Conservation (phyloP, 441 rosid species). For the Adansonia madagascariensis region DNA sequence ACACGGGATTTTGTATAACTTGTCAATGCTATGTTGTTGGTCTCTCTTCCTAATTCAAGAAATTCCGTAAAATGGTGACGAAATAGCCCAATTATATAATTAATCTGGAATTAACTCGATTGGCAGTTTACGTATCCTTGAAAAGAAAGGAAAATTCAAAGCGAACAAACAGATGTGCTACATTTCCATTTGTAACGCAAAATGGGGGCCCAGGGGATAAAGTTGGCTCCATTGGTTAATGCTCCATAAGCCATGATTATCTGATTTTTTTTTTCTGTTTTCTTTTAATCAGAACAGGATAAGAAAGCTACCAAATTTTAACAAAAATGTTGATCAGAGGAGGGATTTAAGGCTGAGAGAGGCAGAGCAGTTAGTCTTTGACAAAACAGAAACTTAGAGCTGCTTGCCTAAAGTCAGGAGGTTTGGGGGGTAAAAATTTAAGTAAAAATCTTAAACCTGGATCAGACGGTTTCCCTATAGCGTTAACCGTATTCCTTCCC, state of each 20-base stretch:
- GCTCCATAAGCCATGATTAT: not conserved
- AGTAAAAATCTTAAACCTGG: not conserved
- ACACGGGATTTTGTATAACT: not conserved
- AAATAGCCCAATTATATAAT: conserved; percentile 16
- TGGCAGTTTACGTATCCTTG: conserved; percentile 19
- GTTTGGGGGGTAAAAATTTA: not conserved
- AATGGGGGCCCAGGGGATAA: not conserved
- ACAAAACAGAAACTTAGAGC: not conserved
- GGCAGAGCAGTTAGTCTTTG: not conserved
- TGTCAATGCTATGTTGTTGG: not conserved
- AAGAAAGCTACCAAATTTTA: not conserved
- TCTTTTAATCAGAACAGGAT: not conserved
- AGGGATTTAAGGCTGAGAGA: not conserved
- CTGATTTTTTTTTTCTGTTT: not conserved
- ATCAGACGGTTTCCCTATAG: not conserved
- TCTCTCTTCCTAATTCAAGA: not conserved
- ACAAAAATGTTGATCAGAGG: not conserved
- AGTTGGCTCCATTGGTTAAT: not conserved
- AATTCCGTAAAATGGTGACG: conserved; percentile 1
- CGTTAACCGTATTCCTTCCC: not conserved
- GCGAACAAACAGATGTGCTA: not conserved
- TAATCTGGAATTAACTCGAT: not conserved
- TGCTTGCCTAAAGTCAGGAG: not conserved
- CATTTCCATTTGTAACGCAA: conserved; percentile 15
- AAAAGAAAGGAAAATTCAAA: conserved; percentile 7